phyloP scores from a whole-genome alignment of 805 yeast genomes.

The Suhomyces sp. region DNA sequence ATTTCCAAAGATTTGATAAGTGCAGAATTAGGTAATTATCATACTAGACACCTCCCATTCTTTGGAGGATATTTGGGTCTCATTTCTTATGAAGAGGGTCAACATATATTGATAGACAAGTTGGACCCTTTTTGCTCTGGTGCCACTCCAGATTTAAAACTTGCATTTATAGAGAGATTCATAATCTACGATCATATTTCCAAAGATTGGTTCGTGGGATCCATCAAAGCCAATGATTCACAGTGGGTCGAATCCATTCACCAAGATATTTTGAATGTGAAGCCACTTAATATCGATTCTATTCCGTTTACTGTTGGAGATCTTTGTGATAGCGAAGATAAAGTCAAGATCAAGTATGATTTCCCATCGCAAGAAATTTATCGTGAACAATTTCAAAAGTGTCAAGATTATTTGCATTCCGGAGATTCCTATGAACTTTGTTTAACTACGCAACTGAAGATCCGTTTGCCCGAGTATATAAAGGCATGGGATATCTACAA shows the following conservation, averaged over 20 bases:
- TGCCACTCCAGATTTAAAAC: constrained; percentile 67
- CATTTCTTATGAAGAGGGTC: constrained; percentile 86
- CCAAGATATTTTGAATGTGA: constrained; percentile 10
- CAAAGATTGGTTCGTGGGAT: constrained; percentile 49
- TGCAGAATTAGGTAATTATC: constrained; percentile 14
- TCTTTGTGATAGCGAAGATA: constrained; percentile 21
- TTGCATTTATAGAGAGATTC: constrained; percentile 67
- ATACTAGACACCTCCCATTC: constrained; percentile 58
- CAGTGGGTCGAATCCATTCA: constrained; percentile 33
- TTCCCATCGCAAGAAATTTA: constrained; percentile 59
- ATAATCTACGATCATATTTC: constrained; percentile 53
- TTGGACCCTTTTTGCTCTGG: constrained; percentile 39
- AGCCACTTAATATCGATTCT: constrained; percentile 15
- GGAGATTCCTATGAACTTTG: constrained; percentile 97
- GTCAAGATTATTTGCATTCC: constrained; percentile 64
- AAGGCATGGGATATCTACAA: constrained; percentile 81
- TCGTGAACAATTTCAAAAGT: constrained; percentile 50
- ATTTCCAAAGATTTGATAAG: constrained; percentile 31
- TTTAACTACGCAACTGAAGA: constrained; percentile 71
- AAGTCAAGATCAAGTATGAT: constrained; percentile 32
- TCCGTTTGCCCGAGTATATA: constrained; percentile 49
- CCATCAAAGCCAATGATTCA: constrained; percentile 42
- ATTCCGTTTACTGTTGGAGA: constrained; percentile 27
- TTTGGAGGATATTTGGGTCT: constrained; percentile 90
- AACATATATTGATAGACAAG: constrained; percentile 34